phyloP scores from a whole-genome alignment of 768 basidiomycete species.

The Polyporus arcularius region DNA sequence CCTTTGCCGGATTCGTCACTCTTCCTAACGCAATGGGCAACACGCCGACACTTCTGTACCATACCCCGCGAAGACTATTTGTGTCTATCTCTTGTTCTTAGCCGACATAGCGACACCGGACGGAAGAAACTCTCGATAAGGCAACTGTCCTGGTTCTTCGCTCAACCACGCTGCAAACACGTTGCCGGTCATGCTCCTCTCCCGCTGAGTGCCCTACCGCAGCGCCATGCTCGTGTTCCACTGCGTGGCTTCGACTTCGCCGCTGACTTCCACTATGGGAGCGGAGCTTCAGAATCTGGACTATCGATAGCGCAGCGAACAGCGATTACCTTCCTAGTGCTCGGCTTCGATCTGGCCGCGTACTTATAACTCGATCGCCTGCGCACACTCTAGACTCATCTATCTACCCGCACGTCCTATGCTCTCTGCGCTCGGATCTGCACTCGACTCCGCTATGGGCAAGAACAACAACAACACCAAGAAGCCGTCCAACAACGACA shows the following conservation, averaged over 20 bases:
- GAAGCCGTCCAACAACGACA: too few relatives aligned
- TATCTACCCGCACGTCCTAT: constrained; percentile 17
- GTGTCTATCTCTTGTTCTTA: too few relatives aligned
- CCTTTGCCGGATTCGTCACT: too few relatives aligned
- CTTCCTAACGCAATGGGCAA: too few relatives aligned
- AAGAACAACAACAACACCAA: too few relatives aligned
- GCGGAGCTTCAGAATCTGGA: not conserved
- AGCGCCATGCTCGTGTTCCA: constrained; percentile 2
- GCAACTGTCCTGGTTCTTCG: constrained; percentile 2
- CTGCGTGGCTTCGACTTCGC: not conserved
- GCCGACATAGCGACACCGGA: too few relatives aligned
- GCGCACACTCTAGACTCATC: not conserved
- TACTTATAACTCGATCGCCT: not conserved
- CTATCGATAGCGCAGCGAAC: not conserved
- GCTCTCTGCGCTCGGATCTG: not conserved
- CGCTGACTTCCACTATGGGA: too few relatives aligned
- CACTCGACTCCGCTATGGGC: too few relatives aligned
- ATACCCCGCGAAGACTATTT: too few relatives aligned
- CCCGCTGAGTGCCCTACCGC: constrained; percentile 2
- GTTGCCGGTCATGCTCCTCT: not conserved
- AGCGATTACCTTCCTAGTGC: not conserved
- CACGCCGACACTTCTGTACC: too few relatives aligned
- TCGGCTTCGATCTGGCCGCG: not conserved
- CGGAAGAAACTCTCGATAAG: not conserved
- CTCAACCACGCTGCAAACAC: constrained; percentile 2